Conservation (phyloP, 257 asterid genomes). For the Parsonsia alboflavescens region DNA sequence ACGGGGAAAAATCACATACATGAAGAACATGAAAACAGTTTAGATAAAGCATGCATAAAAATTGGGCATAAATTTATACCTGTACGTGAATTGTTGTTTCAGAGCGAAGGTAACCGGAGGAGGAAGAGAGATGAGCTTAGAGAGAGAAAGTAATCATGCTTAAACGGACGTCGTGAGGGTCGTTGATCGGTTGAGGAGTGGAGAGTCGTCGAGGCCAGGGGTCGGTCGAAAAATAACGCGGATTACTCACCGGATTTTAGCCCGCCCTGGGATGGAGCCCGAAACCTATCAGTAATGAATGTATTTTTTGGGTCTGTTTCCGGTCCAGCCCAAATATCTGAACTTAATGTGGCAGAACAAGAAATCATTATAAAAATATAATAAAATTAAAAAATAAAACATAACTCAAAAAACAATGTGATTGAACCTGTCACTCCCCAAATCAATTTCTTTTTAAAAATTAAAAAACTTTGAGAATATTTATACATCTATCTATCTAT, state of each 20-base stretch:
- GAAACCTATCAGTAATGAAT: not conserved
- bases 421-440: too few species aligned
- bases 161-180: conserved; percentile 25
- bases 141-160: conserved; percentile 19
- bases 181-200: conserved; percentile 37
- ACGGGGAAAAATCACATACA: conserved; percentile 5
- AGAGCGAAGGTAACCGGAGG: conserved; percentile 11
- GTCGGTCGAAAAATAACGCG: conserved; percentile 56
- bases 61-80: not conserved
- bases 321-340: conserved; percentile 7
- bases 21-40: conserved; percentile 16
- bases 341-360: too few species aligned
- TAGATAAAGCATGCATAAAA: not conserved
- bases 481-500: too few species aligned
- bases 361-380: too few species aligned
- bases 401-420: too few species aligned
- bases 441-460: too few species aligned
- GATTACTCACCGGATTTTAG: conserved; percentile 28
- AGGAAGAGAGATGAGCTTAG: conserved; percentile 5
- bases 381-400: too few species aligned
- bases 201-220: conserved; percentile 28
- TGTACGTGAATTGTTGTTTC: conserved; percentile 13
- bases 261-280: conserved; percentile 24
- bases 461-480: too few species aligned
- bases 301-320: not conserved